A percentile compares a stretch with the other conserved stretches of the same genome.
These are phyloP conservation scores for Mortierella alpina DNA, from an alignment of 192 early-diverging fungal genomes.

Conservation along the genomic window DNA sequence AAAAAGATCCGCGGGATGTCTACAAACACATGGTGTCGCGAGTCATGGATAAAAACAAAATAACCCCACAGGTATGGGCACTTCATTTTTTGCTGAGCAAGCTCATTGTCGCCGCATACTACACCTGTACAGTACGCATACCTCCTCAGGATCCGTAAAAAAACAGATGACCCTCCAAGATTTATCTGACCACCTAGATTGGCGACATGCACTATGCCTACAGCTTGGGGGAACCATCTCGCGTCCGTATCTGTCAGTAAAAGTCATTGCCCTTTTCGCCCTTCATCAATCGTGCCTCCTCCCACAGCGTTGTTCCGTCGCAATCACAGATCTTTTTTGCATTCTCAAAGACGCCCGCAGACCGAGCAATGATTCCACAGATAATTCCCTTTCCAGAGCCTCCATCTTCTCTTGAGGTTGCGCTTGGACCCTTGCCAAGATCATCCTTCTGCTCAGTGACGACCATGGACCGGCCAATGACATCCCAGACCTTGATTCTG, in stretches of 20 bases:
- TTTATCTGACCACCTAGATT: too few species aligned
- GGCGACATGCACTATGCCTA: too few species aligned
- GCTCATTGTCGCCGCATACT: too few species aligned
- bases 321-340: constrained; percentile 89
- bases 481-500: constrained; percentile 86
- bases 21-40: too few species aligned
- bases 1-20: too few species aligned
- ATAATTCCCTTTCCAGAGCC: constrained; percentile 73
- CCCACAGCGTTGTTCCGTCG: constrained; percentile 88
- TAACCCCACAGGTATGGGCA: too few species aligned
- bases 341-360: constrained; percentile 92
- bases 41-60: too few species aligned
- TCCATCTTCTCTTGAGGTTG: constrained; percentile 53
- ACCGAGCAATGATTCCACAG: constrained; percentile 88
- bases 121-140: too few species aligned
- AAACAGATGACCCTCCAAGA: too few species aligned
- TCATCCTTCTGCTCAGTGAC: constrained; percentile 68
- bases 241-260: constrained; percentile 13
- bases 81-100: too few species aligned
- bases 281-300: constrained; percentile 69
- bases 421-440: constrained; percentile 49
- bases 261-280: constrained; percentile 38
- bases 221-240: too few species aligned
- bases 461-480: constrained; percentile 90
- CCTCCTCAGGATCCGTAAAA: too few species aligned